These are phyloP conservation scores for Anisodus acutangulus DNA, from an alignment of 257 asterid species.

Conservation along the genomic window DNA sequence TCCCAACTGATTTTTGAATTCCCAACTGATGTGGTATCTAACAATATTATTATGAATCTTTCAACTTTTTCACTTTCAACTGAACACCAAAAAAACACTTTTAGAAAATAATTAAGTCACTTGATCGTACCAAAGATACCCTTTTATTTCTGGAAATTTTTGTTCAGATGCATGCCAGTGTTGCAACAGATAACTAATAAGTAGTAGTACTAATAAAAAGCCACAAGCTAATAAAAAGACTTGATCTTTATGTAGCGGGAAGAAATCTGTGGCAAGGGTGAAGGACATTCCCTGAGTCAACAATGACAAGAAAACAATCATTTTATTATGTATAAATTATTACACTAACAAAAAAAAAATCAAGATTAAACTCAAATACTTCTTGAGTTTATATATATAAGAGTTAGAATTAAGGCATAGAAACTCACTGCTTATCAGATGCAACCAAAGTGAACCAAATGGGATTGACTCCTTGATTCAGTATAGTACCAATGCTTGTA, in stretches of 20 bases:
- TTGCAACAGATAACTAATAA: no score
- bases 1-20: no score
- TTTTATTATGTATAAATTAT: background rate
- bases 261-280: conserved; percentile 29
- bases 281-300: conserved; percentile 19
- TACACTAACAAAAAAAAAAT: no score
- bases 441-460: conserved; percentile 40
- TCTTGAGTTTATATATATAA: background rate
- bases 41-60: no score
- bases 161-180: no score
- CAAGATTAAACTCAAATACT: background rate
- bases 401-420: background rate
- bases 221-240: background rate
- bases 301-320: background rate
- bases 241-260: conserved; percentile 29
- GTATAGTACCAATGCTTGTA: background rate
- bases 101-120: no score
- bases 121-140: no score
- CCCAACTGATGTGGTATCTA: no score
- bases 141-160: no score
- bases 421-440: conserved; percentile 36
- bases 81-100: no score
- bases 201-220: no score
- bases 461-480: background rate
- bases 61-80: no score